A percentile compares a stretch with the other conserved stretches of the same genome.
These are phyloP conservation scores for Penicillium occitanis DNA, from an alignment of 2,329 filamentous ascomycete genomes.

Conservation along the genomic window DNA sequence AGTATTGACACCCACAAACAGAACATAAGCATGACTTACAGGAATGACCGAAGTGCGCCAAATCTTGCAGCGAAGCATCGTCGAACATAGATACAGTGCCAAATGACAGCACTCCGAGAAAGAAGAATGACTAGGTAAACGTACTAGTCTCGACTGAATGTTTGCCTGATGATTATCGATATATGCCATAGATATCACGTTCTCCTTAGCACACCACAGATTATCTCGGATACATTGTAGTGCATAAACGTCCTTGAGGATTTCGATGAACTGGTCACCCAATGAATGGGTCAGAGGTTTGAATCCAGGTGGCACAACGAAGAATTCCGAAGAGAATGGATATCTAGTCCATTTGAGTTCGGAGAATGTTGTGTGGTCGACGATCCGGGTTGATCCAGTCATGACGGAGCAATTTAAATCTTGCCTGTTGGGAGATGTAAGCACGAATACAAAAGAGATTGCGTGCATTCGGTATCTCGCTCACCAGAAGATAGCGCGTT, in stretches of 20 bases:
- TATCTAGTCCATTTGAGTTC: slow-evolving; percentile 46
- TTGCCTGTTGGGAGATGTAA: slow-evolving; percentile 36
- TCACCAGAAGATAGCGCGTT: slow-evolving; percentile 50
- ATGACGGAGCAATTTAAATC: slow-evolving; percentile 46
- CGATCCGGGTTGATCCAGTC: slow-evolving; percentile 41
- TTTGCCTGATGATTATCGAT: slow-evolving; percentile 47
- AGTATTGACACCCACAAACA: slow-evolving; percentile 6
- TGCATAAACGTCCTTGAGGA: slow-evolving; percentile 43
- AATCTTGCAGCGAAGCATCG: slow-evolving; percentile 43
- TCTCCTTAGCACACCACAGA: slow-evolving; percentile 20
- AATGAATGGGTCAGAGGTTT: slow-evolving; percentile 28
- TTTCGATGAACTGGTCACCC: slow-evolving; percentile 33
- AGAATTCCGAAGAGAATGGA: slow-evolving; percentile 31
- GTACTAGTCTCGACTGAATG: slow-evolving; percentile 42
- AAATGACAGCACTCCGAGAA: slow-evolving; percentile 39
- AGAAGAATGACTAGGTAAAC: slow-evolving; percentile 26
- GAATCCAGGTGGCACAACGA: slow-evolving; percentile 39
- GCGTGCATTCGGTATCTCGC: slow-evolving; percentile 5
- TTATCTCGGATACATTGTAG: slow-evolving; percentile 42
- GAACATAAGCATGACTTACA: slow-evolving; percentile 32
- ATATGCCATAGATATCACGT: slow-evolving; percentile 31
- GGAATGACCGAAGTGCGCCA: slow-evolving; percentile 44
- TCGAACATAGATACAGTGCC: slow-evolving; percentile 45
- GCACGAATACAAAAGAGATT: not conserved
- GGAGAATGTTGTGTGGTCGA: slow-evolving; percentile 44